Base-by-base conservation (phyloP, 2,329 filamentous ascomycete species). In the Talaromyces sp. region DNA sequence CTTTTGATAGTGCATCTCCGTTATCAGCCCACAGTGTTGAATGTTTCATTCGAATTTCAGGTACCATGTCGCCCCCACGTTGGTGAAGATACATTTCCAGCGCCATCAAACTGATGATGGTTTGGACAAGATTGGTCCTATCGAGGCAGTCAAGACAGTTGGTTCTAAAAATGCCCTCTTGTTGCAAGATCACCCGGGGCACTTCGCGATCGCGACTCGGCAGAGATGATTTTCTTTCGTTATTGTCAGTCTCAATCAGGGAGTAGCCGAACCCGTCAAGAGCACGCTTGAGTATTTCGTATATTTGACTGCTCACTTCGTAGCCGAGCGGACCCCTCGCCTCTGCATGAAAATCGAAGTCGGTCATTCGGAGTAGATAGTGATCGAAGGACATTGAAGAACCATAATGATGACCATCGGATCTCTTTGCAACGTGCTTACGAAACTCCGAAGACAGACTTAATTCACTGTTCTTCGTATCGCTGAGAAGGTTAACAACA, bases 101-200 rank as follows among this genome's bases (percentile, higher is more conserved):
- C 0, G 93, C 92, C 90, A 97, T 93, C 72, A 93, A 90, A 65
- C 93, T 97, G 71, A 99, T 91, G 69, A 98, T 91, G 0, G 93
- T 96, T 79, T 99, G 95, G 33, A 99, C 92, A 33, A 98, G 83
- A 74, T 99, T 99, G 8, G 95, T 99, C 66, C 95, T 88, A 76
- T 99, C 95, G 50, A 99, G 82, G 75, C 95, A 99, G 76, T 99
- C 95, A 31, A 99, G 83, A 75, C 95, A 99, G 72, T 99, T 99
- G 3, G 93, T 97, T 67, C 94, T 86, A 76, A 98, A 98, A 6
- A 96, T 87, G n/a, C 95, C 94, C 74, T 96, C 92, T 78, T 99
- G 95, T 74, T 96, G 92, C 60, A 97, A 80, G 24, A 96, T 86
- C 1, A 92, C 87, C 8, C 90, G 85, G 3, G 83, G 79, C 64